Evolutionary conservation across 371 early-diverging fungal species (phyloP).

Genomic region (Catenaria anguillulae): DNA sequence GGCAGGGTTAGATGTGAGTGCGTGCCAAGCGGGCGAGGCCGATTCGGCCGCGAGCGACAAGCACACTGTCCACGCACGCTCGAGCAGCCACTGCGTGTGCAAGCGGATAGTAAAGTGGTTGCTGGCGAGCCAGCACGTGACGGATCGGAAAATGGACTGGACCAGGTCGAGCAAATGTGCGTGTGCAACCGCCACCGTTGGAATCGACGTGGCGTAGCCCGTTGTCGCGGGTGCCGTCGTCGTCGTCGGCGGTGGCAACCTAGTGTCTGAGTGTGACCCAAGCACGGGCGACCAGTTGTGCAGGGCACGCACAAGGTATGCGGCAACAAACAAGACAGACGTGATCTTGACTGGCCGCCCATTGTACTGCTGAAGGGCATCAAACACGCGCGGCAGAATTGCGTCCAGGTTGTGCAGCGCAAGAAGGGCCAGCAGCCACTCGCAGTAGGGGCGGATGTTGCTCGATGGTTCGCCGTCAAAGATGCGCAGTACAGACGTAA

Average conservation of each 20-base stretch:
- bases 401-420: not conserved
- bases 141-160: not conserved
- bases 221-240: not conserved
- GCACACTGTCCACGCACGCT: not conserved
- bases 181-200: no score
- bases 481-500: not conserved
- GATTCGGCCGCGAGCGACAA: not conserved
- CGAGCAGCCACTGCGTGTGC: slow-evolving; percentile 10
- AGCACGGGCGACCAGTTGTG: no score
- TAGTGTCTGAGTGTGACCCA: no score
- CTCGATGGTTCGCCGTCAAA: not conserved
- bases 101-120: slow-evolving; percentile 13
- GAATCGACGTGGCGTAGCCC: not conserved
- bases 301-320: not conserved
- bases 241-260: no score
- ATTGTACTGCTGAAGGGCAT: not conserved
- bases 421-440: not conserved
- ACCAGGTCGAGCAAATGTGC: not conserved
- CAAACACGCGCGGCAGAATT: not conserved
- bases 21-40: not conserved
- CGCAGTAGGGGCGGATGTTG: not conserved
- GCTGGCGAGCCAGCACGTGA: slow-evolving; percentile 9
- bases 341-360: not conserved
- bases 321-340: not conserved
- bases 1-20: not conserved